Percentiles rank a stretch among this genome's conserved stretches.
These are phyloP conservation scores for Botrytis fragariae DNA, from an alignment of 2,329 filamentous ascomycete species.

Conservation along the genomic window DNA sequence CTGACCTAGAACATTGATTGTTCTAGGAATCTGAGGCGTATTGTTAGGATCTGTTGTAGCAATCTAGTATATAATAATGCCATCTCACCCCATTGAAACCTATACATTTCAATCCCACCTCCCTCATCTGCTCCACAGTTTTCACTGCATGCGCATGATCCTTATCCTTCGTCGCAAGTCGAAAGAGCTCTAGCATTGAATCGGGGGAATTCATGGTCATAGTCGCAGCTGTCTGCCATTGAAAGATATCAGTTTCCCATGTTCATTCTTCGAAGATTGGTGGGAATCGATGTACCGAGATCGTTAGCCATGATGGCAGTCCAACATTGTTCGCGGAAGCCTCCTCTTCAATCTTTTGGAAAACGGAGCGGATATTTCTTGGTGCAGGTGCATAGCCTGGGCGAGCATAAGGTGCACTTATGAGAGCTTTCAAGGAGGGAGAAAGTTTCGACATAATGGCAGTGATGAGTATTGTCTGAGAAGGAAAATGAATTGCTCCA, in stretches of 20 bases:
- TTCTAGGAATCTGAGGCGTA: conserved; percentile 60
- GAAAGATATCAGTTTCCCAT: neutral
- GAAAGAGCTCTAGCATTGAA: conserved; percentile 58
- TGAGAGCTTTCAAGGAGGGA: conserved; percentile 66
- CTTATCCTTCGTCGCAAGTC: conserved; percentile 30
- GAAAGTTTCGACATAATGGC: conserved; percentile 69
- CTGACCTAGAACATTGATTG: conserved; percentile 76
- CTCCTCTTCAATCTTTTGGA: conserved; percentile 61
- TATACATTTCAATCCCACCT: conserved; percentile 74
- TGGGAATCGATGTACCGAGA: conserved; percentile 50
- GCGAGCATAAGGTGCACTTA: conserved; percentile 66
- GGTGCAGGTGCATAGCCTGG: conserved; percentile 66
- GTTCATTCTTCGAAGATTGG: neutral
- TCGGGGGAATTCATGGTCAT: conserved; percentile 86
- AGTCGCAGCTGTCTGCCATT: conserved; percentile 67
- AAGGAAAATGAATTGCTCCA: neutral
- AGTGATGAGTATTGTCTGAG: neutral
- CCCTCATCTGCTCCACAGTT: conserved; percentile 67
- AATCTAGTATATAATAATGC: neutral
- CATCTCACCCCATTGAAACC: conserved; percentile 63
- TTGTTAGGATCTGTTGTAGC: neutral
- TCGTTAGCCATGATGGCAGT: conserved; percentile 61
- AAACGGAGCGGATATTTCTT: conserved; percentile 60
- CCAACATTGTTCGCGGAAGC: conserved; percentile 62
- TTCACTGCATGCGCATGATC: conserved; percentile 31